Conservation (phyloP, 2,329 filamentous ascomycete species). For the Lasiodiplodia hormozganensis region DNA sequence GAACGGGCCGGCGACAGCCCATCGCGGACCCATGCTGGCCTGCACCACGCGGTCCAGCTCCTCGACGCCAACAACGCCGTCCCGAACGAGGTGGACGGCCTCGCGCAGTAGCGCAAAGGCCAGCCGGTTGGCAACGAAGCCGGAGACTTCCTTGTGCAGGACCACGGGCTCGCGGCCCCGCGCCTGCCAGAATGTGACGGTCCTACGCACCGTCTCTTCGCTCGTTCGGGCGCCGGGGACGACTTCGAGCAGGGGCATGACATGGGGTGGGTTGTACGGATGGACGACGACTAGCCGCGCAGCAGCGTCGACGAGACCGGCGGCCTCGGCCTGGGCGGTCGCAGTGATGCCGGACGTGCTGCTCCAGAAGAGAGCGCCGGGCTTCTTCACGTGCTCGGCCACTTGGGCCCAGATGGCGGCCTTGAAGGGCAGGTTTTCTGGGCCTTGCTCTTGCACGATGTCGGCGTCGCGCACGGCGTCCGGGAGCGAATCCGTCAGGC, state of each 20-base stretch:
- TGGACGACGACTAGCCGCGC: slow-evolving; percentile 62
- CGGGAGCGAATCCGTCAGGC: slow-evolving; percentile 44
- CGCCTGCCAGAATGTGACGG: slow-evolving; percentile 55
- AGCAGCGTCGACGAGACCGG: slow-evolving; percentile 21
- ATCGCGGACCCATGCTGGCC: slow-evolving; percentile 60
- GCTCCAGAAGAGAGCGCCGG: slow-evolving; percentile 61
- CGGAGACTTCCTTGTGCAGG: slow-evolving; percentile 58
- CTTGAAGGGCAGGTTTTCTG: slow-evolving; percentile 62
- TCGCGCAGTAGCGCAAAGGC: slow-evolving; percentile 64
- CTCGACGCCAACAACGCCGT: slow-evolving; percentile 59
- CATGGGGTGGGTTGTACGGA: slow-evolving; percentile 67
- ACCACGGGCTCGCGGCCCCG: slow-evolving; percentile 56
- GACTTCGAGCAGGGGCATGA: slow-evolving; percentile 67
- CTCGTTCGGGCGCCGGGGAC: slow-evolving; percentile 58
- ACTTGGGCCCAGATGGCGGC: slow-evolving; percentile 59
- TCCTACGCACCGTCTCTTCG: slow-evolving; percentile 46
- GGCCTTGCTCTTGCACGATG: slow-evolving; percentile 67
- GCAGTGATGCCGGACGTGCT: slow-evolving; percentile 65
- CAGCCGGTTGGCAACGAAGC: slow-evolving; percentile 65
- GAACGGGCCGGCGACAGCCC: slow-evolving; percentile 64
- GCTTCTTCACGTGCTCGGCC: slow-evolving; percentile 50
- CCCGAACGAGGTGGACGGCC: slow-evolving; percentile 60
- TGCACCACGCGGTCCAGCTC: slow-evolving; percentile 63
- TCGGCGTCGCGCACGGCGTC: slow-evolving; percentile 55
- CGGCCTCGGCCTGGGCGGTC: slow-evolving; percentile 51